Evolutionary conservation across 345 rosid species (phyloP), one percentile per base, ranked within the genome.

Genomic region (Gossypium turneri): DNA sequence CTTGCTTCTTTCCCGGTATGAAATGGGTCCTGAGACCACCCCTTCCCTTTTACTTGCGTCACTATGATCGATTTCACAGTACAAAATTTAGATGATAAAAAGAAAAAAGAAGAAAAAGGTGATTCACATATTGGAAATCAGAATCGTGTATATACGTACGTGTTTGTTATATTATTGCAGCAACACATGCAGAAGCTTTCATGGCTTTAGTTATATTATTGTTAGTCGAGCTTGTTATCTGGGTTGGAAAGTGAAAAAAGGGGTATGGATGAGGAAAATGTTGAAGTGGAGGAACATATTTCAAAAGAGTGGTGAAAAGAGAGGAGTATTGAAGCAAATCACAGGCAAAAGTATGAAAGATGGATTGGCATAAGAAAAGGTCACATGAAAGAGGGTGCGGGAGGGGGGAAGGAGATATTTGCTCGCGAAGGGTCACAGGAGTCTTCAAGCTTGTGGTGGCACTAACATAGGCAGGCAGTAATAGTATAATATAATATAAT

Each of bases 311-410:
- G 44, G 44, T 2, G 7, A 13, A 25, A 48, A 48, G 57, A 24
- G 22, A 68, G 16, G 12, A 34, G 45, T 11, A 70, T 52, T 70
- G 73, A 70, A 70, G 73, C 61, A 70, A 70, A 70, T 52, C 73
- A 70, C 73, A 70, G 48, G 29, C 48, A 70, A 53, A 22, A 56
- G 61, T 56, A 20, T 20, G 61, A 15, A 4, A 13, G 55, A 51
- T 51, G 55, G 55, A 51, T 51, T 51, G 7, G 5, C 55, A 51
- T 13, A 51, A 51, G 55, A 19, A 20, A 56, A 56, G 27, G 60
- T 56, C 60, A 56, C 60, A 56, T 56, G 60, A 56, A 8, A 56
- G 60, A 20, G 60, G 60, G 27, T 1, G 12, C 6, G 38, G 6
- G 13, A 19, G 20, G 12, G 60, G 25, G 27, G 3, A 19, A 11